Evolutionary conservation across 2,329 filamentous ascomycete genomes (phyloP), one percentile per base, ranked within the genome.

Genomic region (Penicillium crustosum): DNA sequence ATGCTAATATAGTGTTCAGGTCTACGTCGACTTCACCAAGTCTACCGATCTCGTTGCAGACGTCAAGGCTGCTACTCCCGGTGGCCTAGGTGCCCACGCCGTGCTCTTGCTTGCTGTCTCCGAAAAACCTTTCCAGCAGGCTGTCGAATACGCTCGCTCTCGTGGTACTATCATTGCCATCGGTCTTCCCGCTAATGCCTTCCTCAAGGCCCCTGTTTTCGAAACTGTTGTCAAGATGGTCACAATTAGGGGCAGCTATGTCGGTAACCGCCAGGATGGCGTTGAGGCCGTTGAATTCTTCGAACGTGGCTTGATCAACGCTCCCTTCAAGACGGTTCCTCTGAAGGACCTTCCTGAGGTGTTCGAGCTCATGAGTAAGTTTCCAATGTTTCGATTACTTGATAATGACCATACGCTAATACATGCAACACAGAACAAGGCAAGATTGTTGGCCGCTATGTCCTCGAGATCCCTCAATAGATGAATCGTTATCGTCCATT

Each of bases 91-190:
- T 52, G 92, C 93, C 6, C 89, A 96, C 69, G 93, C 91, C 39
- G 92, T 93, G 61, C 82, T 97, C 65, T 82, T 97, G 44, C 86
- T 97, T 60, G 93, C 93, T 61, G 92, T 91, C 52, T 85, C 82
- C 68, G 93, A 97, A 83, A 91, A 89, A 81, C 93, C 93, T 53
- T 97, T 97, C 87, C 91, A 96, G 80, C 93, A 97, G 80, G 93
- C 93, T 42, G 87, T 90, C 48, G 87, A 83, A 77, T 96, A 97
- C 77, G 88, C 96, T 61, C 89, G 93, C 59, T 84, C 91, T 55
- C 86, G 87, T 60, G 93, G 93, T 59, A 84, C 86, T 39, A 89
- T 97, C 70, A 85, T 97, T 62, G 93, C 90, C 78, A 94, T 97
- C 70, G 93, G 93, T 70, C 82, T 97, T 27, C 93, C 93, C 6